phyloP scores from a whole-genome alignment of 768 basidiomycete genomes.

The Candolleomyces eurysporus region DNA sequence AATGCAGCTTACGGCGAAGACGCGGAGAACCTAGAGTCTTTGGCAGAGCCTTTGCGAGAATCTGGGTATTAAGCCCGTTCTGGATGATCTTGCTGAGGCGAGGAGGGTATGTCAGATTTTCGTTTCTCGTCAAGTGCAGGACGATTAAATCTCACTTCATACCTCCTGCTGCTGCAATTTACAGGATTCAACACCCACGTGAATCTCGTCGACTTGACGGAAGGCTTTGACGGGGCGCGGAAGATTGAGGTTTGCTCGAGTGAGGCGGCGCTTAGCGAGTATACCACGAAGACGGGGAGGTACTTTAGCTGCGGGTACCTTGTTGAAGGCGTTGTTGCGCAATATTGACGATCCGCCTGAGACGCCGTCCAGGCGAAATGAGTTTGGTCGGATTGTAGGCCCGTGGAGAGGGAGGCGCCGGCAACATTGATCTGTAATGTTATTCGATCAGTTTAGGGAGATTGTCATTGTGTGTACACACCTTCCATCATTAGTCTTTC shows the following conservation, averaged over 20 bases:
- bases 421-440: neutral
- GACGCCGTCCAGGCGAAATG: neutral
- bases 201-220: no score
- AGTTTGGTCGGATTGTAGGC: neutral
- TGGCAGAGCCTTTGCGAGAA: constrained; percentile 16
- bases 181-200: no score
- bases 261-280: constrained; percentile 7
- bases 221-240: neutral
- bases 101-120: neutral
- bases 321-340: constrained; percentile 9
- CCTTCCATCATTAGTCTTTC: no score
- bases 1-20: constrained; percentile 27
- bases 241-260: neutral
- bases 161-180: neutral
- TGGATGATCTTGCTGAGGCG: neutral
- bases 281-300: constrained; percentile 1
- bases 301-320: constrained; percentile 7
- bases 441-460: neutral
- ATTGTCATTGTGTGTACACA: no score
- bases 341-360: neutral
- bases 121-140: no score
- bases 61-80: neutral
- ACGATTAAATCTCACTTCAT: no score
- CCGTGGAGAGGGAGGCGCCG: neutral
- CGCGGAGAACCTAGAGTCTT: constrained; percentile 18